A percentile compares a stretch with the other conserved stretches of the same genome.
These are phyloP conservation scores for Xerocomus amazonicus DNA, from an alignment of 1,284 basidiomycete genomes.

Conservation along the genomic window DNA sequence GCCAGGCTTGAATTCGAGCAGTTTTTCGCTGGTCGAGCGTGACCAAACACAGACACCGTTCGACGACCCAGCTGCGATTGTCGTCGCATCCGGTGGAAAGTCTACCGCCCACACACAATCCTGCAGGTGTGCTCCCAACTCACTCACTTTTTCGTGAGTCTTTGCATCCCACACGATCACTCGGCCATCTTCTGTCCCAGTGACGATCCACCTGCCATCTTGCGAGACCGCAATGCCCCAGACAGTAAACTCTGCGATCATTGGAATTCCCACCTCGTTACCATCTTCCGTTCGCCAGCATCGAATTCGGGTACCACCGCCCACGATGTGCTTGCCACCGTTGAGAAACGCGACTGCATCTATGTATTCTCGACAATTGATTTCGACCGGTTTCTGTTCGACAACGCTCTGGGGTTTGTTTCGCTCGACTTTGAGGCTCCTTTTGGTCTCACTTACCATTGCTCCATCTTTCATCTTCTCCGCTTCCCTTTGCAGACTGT, in stretches of 20 bases:
- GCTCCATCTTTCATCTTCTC: too few relatives aligned
- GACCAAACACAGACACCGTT: too few relatives aligned
- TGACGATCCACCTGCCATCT: too few relatives aligned
- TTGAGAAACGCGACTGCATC: too few relatives aligned
- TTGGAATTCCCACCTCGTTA: not conserved
- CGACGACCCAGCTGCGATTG: not conserved
- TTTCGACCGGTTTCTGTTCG: not conserved
- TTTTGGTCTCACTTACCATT: not conserved
- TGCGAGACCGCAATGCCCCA: not conserved
- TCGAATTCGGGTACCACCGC: too few relatives aligned
- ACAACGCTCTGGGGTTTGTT: not conserved
- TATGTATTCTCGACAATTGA: not conserved
- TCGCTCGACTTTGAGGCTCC: not conserved
- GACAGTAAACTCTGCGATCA: too few relatives aligned
- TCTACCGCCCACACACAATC: not conserved
- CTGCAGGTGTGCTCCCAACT: not conserved
- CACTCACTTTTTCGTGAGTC: not conserved
- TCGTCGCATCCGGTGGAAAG: not conserved
- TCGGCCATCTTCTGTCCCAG: too few relatives aligned
- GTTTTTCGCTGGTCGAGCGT: not conserved
- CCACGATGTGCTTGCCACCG: too few relatives aligned
- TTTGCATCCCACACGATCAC: too few relatives aligned
- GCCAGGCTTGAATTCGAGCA: not conserved
- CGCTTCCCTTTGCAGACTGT: not conserved
- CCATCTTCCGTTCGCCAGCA: too few relatives aligned